phyloP scores from a whole-genome alignment of 176 grass and related monocot species.

The Oryza meyeriana region DNA sequence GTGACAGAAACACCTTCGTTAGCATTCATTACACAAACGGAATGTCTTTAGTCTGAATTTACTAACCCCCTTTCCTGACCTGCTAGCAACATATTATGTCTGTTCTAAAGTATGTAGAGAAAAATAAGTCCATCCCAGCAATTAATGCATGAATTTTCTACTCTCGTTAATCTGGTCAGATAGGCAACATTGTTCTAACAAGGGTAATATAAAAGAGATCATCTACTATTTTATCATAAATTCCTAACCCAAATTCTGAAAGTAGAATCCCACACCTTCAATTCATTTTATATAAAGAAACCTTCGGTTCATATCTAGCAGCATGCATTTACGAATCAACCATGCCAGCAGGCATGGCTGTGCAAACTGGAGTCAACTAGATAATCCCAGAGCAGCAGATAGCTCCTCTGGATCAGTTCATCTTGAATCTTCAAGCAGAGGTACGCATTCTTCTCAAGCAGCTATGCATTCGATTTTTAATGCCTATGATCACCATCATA shows the following conservation, averaged over 20 bases:
- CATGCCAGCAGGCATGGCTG: neutral
- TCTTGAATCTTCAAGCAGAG: too few relatives aligned
- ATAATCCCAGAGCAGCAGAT: neutral
- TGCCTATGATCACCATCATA: too few relatives aligned
- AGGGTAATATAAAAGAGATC: slow-evolving; percentile 11
- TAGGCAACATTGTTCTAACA: neutral
- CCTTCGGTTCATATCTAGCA: slow-evolving; percentile 2
- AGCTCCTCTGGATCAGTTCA: neutral
- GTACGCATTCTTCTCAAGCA: too few relatives aligned
- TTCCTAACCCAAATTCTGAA: neutral
- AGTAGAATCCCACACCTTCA: neutral
- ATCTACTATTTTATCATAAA: neutral
- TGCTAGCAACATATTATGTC: neutral
- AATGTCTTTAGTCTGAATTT: neutral
- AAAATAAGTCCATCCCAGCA: neutral
- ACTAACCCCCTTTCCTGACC: neutral
- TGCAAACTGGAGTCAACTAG: neutral
- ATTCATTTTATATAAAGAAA: neutral
- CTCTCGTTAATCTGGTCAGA: neutral
- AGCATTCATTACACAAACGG: neutral
- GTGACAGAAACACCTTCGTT: neutral
- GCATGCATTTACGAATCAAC: slow-evolving; percentile 4
- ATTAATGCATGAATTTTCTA: neutral
- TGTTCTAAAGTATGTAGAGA: neutral
- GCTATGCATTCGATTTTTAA: too few relatives aligned